Evolutionary conservation across 2,329 filamentous ascomycete species (phyloP).

Genomic region (Curvularia eragrostidis): DNA sequence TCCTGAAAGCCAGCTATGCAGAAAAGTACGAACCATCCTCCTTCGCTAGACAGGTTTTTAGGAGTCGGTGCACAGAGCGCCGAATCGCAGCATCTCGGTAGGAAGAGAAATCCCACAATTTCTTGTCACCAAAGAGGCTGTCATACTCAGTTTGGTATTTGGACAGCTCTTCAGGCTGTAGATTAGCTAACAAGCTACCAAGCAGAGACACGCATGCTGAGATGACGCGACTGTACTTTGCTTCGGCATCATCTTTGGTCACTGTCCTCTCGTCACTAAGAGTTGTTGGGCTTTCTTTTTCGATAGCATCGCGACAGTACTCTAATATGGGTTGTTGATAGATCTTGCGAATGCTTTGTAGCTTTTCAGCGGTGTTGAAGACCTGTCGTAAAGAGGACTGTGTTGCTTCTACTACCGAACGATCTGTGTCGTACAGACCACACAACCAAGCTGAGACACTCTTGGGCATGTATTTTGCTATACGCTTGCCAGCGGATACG

Average conservation of each 20-base stretch:
- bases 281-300: conserved; percentile 78
- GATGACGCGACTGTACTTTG: conserved; percentile 84
- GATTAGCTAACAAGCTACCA: conserved; percentile 58
- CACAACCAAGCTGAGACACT: conserved; percentile 90
- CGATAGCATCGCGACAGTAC: conserved; percentile 78
- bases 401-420: conserved; percentile 76
- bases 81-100: conserved; percentile 65
- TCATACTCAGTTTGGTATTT: conserved; percentile 70
- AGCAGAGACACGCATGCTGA: conserved; percentile 64
- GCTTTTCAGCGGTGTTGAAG: conserved; percentile 81
- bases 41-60: conserved; percentile 60
- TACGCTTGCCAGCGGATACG: conserved; percentile 72
- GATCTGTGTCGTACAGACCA: conserved; percentile 86
- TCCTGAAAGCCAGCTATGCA: background rate
- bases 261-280: conserved; percentile 89
- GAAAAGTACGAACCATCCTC: conserved; percentile 46
- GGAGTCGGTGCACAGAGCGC: conserved; percentile 63
- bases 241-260: conserved; percentile 80
- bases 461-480: conserved; percentile 78
- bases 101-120: conserved; percentile 65
- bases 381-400: conserved; percentile 77
- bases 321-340: conserved; percentile 83
- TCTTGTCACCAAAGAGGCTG: conserved; percentile 67
- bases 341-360: conserved; percentile 75
- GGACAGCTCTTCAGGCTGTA: conserved; percentile 60